Evolutionary conservation across 2,329 filamentous ascomycete genomes (phyloP).

Genomic region (Camptophora hylomeconis): DNA sequence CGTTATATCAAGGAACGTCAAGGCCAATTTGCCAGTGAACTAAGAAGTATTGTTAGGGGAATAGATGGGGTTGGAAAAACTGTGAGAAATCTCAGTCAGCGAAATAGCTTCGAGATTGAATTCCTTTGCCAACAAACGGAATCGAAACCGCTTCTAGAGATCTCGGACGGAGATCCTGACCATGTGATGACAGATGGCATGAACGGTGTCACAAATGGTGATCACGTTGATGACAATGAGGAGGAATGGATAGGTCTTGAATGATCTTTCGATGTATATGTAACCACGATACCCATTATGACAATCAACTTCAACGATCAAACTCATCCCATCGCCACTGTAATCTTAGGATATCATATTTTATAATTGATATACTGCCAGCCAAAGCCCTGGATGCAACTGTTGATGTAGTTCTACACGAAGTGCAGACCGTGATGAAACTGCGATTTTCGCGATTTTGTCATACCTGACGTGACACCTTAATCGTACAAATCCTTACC

Average conservation of each 20-base stretch:
- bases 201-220: conserved; percentile 4
- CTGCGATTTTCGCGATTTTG: too few relatives aligned
- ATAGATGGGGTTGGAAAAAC: conserved; percentile 50
- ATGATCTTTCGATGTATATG: conserved; percentile 7
- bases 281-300: too few relatives aligned
- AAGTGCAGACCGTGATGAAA: too few relatives aligned
- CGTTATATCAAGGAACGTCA: conserved; percentile 71
- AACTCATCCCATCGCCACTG: too few relatives aligned
- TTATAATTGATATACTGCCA: too few relatives aligned
- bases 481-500: too few relatives aligned
- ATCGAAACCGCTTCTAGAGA: background rate
- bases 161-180: background rate
- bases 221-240: conserved; percentile 7
- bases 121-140: conserved; percentile 14
- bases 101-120: conserved; percentile 20
- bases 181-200: background rate
- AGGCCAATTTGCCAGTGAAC: conserved; percentile 67
- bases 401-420: too few relatives aligned
- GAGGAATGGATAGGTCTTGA: conserved; percentile 15
- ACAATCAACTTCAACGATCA: too few relatives aligned
- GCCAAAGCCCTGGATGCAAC: too few relatives aligned
- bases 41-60: conserved; percentile 70
- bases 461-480: too few relatives aligned
- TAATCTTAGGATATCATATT: too few relatives aligned
- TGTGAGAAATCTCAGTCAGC: conserved; percentile 20